A percentile compares a stretch with the other conserved stretches of the same genome.
Conservation (phyloP, 345 rosid genomes). For the Ceriops zippeliana region DNA sequence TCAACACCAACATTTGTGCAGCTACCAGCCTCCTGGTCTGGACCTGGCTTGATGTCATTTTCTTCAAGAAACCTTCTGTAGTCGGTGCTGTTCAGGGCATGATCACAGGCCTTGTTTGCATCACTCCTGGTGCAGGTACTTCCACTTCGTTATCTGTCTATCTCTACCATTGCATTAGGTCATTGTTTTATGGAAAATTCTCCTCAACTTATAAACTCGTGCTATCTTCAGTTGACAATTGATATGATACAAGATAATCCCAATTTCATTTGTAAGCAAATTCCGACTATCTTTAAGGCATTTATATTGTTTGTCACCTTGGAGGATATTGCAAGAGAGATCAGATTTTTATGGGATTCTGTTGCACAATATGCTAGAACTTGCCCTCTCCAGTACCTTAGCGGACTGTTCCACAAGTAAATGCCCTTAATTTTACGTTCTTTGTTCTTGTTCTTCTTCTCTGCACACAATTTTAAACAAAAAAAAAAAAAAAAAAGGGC, state of each 20-base stretch:
- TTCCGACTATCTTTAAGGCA: too few species aligned
- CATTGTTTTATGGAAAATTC: not conserved
- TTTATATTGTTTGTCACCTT: too few species aligned
- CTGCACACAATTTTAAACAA: not conserved
- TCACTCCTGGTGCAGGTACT: constrained; percentile 54
- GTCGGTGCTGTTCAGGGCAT: constrained; percentile 57
- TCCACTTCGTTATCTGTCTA: too few species aligned
- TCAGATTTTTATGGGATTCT: too few species aligned
- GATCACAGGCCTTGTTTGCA: constrained; percentile 54
- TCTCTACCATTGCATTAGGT: not conserved
- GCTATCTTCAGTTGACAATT: too few species aligned
- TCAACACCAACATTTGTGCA: constrained; percentile 50
- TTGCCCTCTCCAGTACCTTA: too few species aligned
- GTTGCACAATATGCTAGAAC: too few species aligned
- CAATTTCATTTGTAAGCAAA: too few species aligned
- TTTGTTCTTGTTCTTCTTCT: not conserved
- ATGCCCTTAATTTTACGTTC: not conserved
- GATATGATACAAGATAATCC: too few species aligned
- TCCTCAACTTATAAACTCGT: not conserved
- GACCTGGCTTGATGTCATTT: constrained; percentile 56
- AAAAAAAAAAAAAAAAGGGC: constrained; percentile 26
- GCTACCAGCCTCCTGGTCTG: constrained; percentile 52
- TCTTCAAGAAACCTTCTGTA: constrained; percentile 50
- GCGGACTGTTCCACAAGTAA: too few species aligned
- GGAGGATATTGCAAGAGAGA: too few species aligned